Conservation (phyloP, 768 basidiomycete genomes). For the Porpolomopsis calyptriformis region DNA sequence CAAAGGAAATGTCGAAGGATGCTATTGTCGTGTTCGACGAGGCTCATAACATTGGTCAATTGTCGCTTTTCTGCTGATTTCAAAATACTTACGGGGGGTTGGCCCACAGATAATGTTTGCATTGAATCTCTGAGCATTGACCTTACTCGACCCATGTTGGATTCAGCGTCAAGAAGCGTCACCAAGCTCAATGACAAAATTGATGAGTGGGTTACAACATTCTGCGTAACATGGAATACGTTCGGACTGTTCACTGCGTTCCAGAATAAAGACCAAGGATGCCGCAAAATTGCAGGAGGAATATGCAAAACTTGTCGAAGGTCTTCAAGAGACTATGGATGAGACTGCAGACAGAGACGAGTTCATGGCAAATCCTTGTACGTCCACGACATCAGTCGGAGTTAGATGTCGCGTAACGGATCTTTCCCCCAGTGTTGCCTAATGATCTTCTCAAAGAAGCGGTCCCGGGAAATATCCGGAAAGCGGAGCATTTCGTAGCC, state of each 20-base stretch:
- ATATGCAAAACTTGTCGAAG: constrained; percentile 90
- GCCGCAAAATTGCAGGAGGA: constrained; percentile 93
- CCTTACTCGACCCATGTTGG: constrained; percentile 93
- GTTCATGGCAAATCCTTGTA: constrained; percentile 85
- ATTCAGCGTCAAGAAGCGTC: constrained; percentile 85
- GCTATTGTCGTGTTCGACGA: constrained; percentile 99
- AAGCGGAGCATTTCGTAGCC: constrained; percentile 98
- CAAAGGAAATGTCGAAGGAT: constrained; percentile 94
- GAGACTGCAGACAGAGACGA: constrained; percentile 56
- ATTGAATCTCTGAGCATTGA: constrained; percentile 98
- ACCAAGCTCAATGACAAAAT: constrained; percentile 81
- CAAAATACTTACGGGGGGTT: not conserved
- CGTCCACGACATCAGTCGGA: constrained; percentile 10
- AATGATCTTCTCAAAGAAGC: constrained; percentile 94
- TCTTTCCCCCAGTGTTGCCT: constrained; percentile 57
- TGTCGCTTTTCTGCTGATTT: constrained; percentile 2
- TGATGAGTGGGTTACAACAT: constrained; percentile 60
- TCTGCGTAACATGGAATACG: not conserved
- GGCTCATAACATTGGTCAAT: constrained; percentile 93
- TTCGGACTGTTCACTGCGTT: constrained; percentile 3
- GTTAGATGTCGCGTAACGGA: not conserved
- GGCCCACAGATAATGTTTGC: constrained; percentile 87
- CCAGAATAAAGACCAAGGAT: constrained; percentile 87
- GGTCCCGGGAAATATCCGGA: constrained; percentile 94
- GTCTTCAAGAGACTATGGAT: constrained; percentile 69